Conservation (phyloP, 2,329 filamentous ascomycete genomes). For the Botryotinia globosa region DNA sequence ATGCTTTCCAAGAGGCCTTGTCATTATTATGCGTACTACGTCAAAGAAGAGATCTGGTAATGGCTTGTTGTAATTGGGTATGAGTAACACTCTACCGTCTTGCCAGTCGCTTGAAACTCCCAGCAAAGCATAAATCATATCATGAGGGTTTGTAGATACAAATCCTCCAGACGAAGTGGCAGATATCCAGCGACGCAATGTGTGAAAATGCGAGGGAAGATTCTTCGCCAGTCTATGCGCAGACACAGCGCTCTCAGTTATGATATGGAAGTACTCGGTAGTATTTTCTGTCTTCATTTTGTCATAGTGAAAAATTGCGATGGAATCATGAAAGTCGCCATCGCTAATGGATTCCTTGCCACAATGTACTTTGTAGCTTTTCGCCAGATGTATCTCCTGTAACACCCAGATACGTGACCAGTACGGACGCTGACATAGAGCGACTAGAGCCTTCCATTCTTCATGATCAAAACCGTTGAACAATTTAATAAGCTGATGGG, state of each 20-base stretch:
- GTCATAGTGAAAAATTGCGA: too few relatives aligned
- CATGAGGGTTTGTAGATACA: not conserved
- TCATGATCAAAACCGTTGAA: not conserved
- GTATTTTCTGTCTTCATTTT: too few relatives aligned
- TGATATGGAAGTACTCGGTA: not conserved
- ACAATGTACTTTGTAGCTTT: not conserved
- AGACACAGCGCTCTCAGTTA: accelerated
- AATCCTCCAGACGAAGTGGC: too few relatives aligned
- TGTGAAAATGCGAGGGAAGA: accelerated
- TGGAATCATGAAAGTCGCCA: too few relatives aligned
- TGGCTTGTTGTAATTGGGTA: not conserved
- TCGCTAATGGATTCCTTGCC: not conserved
- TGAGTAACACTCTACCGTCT: not conserved
- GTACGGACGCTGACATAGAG: not conserved
- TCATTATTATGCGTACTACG: not conserved
- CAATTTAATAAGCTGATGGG: not conserved
- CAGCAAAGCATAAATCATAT: not conserved
- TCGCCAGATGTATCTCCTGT: not conserved
- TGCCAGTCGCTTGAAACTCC: not conserved
- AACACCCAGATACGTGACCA: not conserved
- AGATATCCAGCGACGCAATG: not conserved
- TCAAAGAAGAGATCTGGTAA: not conserved
- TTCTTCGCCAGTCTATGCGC: not conserved
- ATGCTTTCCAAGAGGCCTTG: too few relatives aligned
- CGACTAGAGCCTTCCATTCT: not conserved